Evolutionary conservation across 306 rosid genomes (phyloP).

Genomic region (Dalbergia cochinchinensis): DNA sequence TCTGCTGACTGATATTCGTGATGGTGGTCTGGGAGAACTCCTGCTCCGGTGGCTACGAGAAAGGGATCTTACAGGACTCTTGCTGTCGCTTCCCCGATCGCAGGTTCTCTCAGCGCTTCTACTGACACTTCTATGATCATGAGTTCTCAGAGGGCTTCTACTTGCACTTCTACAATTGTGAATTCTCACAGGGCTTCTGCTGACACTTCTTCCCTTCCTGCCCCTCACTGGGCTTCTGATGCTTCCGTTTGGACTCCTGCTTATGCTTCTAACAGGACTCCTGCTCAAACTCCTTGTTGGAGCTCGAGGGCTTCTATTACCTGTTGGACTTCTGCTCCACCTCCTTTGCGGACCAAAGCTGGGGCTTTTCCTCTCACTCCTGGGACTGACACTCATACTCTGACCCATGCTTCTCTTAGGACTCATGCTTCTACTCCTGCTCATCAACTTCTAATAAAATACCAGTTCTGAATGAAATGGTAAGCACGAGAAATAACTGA

Average conservation of each 20-base stretch:
- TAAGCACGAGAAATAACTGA: slow-evolving; percentile 76
- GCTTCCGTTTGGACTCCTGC: slow-evolving; percentile 60
- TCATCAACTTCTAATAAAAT: slow-evolving; percentile 77
- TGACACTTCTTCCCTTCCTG: slow-evolving; percentile 40
- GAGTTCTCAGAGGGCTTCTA: slow-evolving; percentile 42
- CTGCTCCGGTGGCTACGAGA: slow-evolving; percentile 61
- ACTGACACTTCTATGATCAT: slow-evolving; percentile 21
- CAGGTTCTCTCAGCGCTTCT: slow-evolving; percentile 47
- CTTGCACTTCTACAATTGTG: slow-evolving; percentile 29
- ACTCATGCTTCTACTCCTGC: slow-evolving; percentile 96
- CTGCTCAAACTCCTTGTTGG: slow-evolving; percentile 61
- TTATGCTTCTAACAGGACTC: slow-evolving; percentile 65
- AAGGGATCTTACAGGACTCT: slow-evolving; percentile 58
- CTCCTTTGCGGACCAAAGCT: slow-evolving; percentile 64
- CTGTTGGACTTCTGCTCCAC: slow-evolving; percentile 61
- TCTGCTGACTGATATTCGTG: slow-evolving; percentile 64
- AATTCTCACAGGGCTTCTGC: slow-evolving; percentile 45
- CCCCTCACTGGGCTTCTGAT: slow-evolving; percentile 49
- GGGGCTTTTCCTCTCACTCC: slow-evolving; percentile 69
- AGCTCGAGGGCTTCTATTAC: slow-evolving; percentile 66
- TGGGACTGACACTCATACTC: slow-evolving; percentile 95
- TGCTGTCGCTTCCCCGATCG: slow-evolving; percentile 53
- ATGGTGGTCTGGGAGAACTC: slow-evolving; percentile 67
- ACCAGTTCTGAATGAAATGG: slow-evolving; percentile 67
- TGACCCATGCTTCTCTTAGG: slow-evolving; percentile 86